phyloP scores from a whole-genome alignment of 225 moss, liverwort and hornwort species.

The Bryum argenteum region DNA sequence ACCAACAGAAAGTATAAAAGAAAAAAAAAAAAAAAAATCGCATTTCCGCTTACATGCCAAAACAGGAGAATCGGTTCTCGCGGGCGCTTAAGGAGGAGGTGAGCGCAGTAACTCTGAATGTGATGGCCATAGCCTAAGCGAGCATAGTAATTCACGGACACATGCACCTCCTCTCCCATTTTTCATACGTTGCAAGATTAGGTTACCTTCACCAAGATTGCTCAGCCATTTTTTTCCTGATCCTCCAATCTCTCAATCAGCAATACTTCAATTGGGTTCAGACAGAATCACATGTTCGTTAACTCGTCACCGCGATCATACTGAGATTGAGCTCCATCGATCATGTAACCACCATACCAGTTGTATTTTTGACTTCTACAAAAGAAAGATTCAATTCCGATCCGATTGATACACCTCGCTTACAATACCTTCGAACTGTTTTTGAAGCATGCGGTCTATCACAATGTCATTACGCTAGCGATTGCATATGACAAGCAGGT shows the following conservation, averaged over 20 bases:
- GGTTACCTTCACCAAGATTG: not conserved
- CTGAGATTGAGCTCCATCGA: too few species aligned
- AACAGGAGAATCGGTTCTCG: conserved; percentile 63
- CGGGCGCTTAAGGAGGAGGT: conserved; percentile 63
- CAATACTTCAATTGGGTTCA: not conserved
- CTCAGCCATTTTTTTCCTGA: not conserved
- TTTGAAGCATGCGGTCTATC: too few species aligned
- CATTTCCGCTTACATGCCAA: conserved; percentile 70
- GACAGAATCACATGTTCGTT: too few species aligned
- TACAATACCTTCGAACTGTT: too few species aligned
- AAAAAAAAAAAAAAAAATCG: not conserved
- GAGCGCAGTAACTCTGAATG: conserved; percentile 62
- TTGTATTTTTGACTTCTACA: too few species aligned
- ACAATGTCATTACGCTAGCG: too few species aligned
- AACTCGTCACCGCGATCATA: too few species aligned
- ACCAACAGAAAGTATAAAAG: not conserved
- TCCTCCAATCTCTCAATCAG: not conserved
- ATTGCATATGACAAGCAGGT: too few species aligned
- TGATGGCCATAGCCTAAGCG: conserved; percentile 80
- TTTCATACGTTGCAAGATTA: not conserved
- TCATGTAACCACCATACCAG: too few species aligned
- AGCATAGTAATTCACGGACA: conserved; percentile 65
- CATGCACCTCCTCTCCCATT: conserved; percentile 71
- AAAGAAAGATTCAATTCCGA: too few species aligned
- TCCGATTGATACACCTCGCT: too few species aligned